Percentiles rank a stretch among this genome's conserved stretches.
phyloP scores from a whole-genome alignment of 345 rosid species.

The Aurinia saxatilis region DNA sequence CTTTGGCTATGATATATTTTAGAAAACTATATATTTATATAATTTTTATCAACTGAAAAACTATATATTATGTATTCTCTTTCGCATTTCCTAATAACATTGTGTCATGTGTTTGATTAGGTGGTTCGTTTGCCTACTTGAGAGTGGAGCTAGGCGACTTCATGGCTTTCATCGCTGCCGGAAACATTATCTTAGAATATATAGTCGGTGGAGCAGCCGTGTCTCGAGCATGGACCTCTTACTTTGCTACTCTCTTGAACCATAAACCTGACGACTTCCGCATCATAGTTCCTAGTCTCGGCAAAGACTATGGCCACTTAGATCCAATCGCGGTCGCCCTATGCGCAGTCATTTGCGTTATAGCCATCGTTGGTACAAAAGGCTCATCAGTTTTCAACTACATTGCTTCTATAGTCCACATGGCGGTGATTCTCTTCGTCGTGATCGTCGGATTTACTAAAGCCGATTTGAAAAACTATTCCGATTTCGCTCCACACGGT shows the following conservation, averaged over 20 bases:
- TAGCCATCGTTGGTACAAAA: constrained; percentile 65
- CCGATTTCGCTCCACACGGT: constrained; percentile 41
- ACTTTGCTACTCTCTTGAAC: constrained; percentile 76
- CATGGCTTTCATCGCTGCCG: constrained; percentile 81
- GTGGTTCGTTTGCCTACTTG: constrained; percentile 88
- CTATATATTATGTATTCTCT: background rate
- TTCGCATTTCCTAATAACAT: background rate
- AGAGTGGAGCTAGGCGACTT: constrained; percentile 90
- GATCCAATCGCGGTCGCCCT: constrained; percentile 73
- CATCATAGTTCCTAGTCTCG: constrained; percentile 37
- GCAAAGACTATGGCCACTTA: constrained; percentile 49
- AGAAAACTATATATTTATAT: no score
- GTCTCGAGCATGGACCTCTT: constrained; percentile 79
- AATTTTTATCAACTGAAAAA: no score
- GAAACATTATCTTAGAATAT: constrained; percentile 73
- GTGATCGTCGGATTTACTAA: constrained; percentile 53
- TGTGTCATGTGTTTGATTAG: constrained; percentile 23
- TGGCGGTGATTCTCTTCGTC: constrained; percentile 59
- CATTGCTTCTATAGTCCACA: constrained; percentile 59
- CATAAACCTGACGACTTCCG: constrained; percentile 61
- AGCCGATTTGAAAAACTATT: constrained; percentile 53
- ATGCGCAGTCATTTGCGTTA: constrained; percentile 32
- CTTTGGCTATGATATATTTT: no score
- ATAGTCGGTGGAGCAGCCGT: constrained; percentile 71
- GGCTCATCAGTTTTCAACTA: constrained; percentile 73